Conservation (phyloP, 1,284 basidiomycete species). For the Cryptococcus wingfieldii region DNA sequence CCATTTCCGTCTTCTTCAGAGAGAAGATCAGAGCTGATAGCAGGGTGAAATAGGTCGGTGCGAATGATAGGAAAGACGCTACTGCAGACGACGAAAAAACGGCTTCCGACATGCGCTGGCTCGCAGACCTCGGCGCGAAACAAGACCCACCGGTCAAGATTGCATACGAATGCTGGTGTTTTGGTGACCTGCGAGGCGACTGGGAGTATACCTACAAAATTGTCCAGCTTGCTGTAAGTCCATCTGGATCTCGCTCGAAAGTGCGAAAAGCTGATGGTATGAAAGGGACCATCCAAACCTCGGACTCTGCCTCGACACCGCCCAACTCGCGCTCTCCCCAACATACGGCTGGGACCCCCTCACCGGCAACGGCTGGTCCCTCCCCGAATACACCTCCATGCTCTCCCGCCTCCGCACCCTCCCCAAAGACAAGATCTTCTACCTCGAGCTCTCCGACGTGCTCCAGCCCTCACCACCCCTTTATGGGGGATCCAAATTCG, state of each 20-base stretch:
- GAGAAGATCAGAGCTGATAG: background rate
- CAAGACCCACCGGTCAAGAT: conserved; percentile 17
- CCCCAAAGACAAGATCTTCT: conserved; percentile 17
- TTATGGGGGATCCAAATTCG: background rate
- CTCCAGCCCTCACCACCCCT: conserved; percentile 9
- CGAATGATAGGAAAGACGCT: conserved; percentile 19
- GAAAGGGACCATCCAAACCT: conserved; percentile 17
- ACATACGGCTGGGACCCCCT: conserved; percentile 13
- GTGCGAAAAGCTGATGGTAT: background rate
- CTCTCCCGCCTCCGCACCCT: conserved; percentile 8
- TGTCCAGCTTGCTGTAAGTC: conserved; percentile 13
- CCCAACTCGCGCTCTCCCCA: conserved; percentile 16
- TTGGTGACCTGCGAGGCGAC: conserved; percentile 7
- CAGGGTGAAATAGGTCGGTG: conserved; percentile 16
- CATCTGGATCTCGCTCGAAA: too few species aligned
- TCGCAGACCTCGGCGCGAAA: conserved; percentile 15
- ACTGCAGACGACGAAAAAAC: conserved; percentile 6
- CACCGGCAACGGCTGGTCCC: conserved; percentile 11
- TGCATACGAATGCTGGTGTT: conserved; percentile 20
- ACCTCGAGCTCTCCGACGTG: conserved; percentile 19
- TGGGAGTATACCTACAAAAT: conserved; percentile 22
- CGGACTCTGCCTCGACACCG: conserved; percentile 21
- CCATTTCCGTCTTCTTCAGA: conserved; percentile 1
- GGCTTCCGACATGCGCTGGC: conserved; percentile 16
- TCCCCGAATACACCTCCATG: conserved; percentile 5